Evolutionary conservation across 2,329 filamentous ascomycete genomes (phyloP), one percentile per base, ranked within the genome.

Genomic region (Amauroascus niger): DNA sequence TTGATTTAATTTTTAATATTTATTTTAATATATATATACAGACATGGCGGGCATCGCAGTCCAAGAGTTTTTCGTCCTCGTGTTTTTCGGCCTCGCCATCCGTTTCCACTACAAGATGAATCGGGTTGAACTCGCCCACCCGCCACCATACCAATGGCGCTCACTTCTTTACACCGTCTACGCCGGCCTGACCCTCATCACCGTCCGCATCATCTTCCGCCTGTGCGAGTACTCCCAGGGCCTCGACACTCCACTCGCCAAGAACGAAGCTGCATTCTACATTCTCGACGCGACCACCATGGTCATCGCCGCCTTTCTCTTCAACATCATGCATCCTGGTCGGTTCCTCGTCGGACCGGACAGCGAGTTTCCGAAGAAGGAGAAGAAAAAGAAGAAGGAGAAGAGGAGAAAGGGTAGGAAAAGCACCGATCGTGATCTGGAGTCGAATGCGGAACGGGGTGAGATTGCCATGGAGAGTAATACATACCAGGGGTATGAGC

Each of bases 201-300:
- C 76, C 6, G 63, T 70, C 1, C 74, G 80, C 20, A 82, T 79
- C 52, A 71, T 82, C 53, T 83, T 74, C 62, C 75, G 80, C 6
- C 71, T 78, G 0, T 71, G 80, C n/a, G 79, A 83, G 64, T 82
- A 79, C 66, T 81, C 80, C 57, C 71, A 70, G 49, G 62, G 76
- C n/a, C 67, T 73, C 0, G 59, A 65, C 24, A 64, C 75, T 11
- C 66, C 75, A 22, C 66, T 70, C 20, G 68, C 68, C 6, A 68
- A 65, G 18, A 58, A 65, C 41, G 66, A 70, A 28, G 62, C 70
- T 7, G 67, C 63, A 2, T 66, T 73, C 46, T 71, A 74, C 33
- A 63, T 62, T 18, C 65, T 73, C 11, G 71, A 74, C 55, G 65
- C 65, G 0, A 55, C 64, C 5, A 70, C 70, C 0, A 74, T 74